A percentile compares a stretch with the other conserved stretches of the same genome.
Evolutionary conservation across 2,329 filamentous ascomycete genomes (phyloP).

Genomic region (Neonectria magnoliae): DNA sequence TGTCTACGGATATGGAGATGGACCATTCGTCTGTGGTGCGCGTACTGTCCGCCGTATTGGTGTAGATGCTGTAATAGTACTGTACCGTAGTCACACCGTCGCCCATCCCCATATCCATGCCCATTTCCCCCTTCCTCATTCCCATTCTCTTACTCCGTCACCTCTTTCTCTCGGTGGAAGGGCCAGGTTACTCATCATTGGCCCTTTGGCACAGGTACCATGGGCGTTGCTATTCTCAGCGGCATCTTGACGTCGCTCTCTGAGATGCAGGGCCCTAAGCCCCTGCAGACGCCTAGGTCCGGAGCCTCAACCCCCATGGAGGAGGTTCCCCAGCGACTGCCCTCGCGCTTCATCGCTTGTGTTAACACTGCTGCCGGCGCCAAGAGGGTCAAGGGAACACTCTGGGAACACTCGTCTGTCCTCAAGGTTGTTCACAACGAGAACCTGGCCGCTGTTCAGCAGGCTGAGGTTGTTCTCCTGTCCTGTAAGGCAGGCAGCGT

Average conservation of each 20-base stretch:
- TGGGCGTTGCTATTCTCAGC: slow-evolving; percentile 85
- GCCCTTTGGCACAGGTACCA: slow-evolving; percentile 67
- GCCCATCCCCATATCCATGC: neutral
- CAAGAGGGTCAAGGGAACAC: slow-evolving; percentile 72
- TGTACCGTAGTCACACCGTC: slow-evolving; percentile 9
- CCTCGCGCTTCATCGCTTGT: slow-evolving; percentile 82
- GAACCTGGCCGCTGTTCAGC: slow-evolving; percentile 73
- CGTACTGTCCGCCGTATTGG: slow-evolving; percentile 23
- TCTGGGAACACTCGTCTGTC: slow-evolving; percentile 69
- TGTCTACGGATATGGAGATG: slow-evolving; percentile 15
- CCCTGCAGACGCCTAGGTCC: slow-evolving; percentile 54
- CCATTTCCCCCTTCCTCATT: neutral
- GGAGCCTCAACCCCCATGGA: slow-evolving; percentile 56
- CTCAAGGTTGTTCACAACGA: slow-evolving; percentile 76
- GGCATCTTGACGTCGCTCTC: slow-evolving; percentile 79
- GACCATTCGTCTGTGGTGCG: slow-evolving; percentile 8
- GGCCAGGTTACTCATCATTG: slow-evolving; percentile 25
- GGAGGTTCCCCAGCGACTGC: slow-evolving; percentile 67
- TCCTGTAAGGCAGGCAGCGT: slow-evolving; percentile 85
- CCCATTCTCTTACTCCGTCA: neutral
- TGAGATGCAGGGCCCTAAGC: slow-evolving; percentile 58
- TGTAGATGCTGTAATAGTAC: slow-evolving; percentile 25
- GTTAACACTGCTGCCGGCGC: slow-evolving; percentile 77
- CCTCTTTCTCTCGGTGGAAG: slow-evolving; percentile 1
- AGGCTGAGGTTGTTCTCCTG: slow-evolving; percentile 79